Conservation (phyloP, 129 eudicot genomes). For the Deinandra increscens region DNA sequence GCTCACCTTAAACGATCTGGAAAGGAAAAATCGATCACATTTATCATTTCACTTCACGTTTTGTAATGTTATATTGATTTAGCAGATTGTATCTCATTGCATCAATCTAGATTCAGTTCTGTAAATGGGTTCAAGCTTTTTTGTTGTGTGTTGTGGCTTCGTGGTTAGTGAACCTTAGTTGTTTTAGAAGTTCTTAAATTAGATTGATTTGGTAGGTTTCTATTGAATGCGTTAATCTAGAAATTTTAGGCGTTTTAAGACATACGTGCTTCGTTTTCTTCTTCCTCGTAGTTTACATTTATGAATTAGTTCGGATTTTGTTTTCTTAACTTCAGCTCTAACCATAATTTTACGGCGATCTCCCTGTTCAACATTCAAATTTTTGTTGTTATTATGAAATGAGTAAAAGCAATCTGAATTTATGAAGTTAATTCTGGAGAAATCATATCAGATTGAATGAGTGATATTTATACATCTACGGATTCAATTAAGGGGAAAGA, state of each 20-base stretch:
- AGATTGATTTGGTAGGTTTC: not conserved
- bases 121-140: not conserved
- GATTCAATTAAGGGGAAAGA: not conserved
- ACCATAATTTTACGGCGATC: not conserved
- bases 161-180: not conserved
- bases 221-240: not conserved
- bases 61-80: not conserved
- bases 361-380: too few species aligned
- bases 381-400: not conserved
- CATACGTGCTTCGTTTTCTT: not conserved
- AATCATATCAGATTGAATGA: not conserved
- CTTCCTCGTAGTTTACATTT: not conserved
- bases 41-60: not conserved
- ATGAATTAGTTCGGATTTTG: not conserved
- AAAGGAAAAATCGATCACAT: slow-evolving; percentile 13
- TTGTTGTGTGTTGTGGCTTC: too few species aligned
- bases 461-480: not conserved
- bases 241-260: not conserved
- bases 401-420: not conserved
- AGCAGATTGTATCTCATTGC: not conserved
- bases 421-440: not conserved
- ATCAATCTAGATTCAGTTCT: not conserved
- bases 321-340: not conserved
- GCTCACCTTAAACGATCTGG: slow-evolving; percentile 34
- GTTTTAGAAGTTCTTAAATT: not conserved